Percentiles rank a stretch among this genome's conserved stretches.
These are phyloP conservation scores for Fusarium sp. DNA, from an alignment of 2,329 filamentous ascomycete species.

Conservation along the genomic window DNA sequence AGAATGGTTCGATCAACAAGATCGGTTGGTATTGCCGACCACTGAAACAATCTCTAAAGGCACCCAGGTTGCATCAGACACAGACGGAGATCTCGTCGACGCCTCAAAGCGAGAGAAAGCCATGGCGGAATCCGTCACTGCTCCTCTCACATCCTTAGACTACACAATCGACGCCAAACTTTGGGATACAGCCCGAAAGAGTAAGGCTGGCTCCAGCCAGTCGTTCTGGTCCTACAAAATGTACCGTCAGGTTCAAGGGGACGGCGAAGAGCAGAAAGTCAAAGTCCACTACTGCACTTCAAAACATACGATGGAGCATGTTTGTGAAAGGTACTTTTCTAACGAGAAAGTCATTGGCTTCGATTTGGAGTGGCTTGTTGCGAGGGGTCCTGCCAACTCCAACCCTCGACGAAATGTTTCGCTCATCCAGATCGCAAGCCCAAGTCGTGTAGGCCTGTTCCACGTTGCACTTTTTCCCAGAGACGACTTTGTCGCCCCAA, in stretches of 20 bases:
- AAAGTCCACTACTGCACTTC: conserved; percentile 82
- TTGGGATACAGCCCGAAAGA: conserved; percentile 56
- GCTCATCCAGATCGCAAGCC: conserved; percentile 82
- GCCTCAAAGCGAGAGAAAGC: not conserved
- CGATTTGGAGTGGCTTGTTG: conserved; percentile 83
- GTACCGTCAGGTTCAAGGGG: conserved; percentile 64
- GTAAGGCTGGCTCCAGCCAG: conserved; percentile 52
- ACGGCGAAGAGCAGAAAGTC: conserved; percentile 61
- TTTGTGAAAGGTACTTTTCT: conserved; percentile 72
- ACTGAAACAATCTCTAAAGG: conserved; percentile 4
- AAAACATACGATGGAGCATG: conserved; percentile 71
- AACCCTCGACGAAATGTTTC: conserved; percentile 76
- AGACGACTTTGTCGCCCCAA: conserved; percentile 72
- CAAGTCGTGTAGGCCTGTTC: conserved; percentile 80
- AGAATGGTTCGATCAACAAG: conserved; percentile 42
- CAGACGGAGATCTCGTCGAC: conserved; percentile 7
- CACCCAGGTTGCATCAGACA: not conserved
- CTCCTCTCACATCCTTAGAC: conserved; percentile 41
- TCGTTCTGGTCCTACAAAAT: conserved; percentile 76
- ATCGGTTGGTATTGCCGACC: conserved; percentile 2
- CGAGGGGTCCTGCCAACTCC: conserved; percentile 53
- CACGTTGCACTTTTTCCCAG: conserved; percentile 75
- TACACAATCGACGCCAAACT: conserved; percentile 45
- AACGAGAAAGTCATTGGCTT: conserved; percentile 80
- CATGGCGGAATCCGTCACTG: conserved; percentile 2